Conservation (phyloP, 2,329 filamentous ascomycete species). For the Cercospora sp. region DNA sequence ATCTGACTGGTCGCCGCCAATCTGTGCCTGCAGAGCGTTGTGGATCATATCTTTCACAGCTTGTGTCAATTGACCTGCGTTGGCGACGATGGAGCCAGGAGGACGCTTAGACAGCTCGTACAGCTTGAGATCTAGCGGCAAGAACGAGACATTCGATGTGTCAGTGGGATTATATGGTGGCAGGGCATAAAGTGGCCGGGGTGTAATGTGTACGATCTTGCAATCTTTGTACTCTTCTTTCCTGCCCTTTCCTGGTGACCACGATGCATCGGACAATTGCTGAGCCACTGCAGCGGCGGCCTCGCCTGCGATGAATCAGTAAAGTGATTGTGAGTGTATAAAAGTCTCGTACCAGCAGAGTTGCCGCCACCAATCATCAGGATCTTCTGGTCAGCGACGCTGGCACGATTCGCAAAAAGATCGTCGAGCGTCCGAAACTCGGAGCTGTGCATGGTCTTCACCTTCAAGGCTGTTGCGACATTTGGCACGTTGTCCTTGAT, state of each 20-base stretch:
- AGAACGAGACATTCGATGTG: conserved; percentile 52
- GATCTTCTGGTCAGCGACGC: conserved; percentile 57
- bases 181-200: conserved; percentile 71
- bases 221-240: conserved; percentile 43
- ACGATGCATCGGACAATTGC: conserved; percentile 64
- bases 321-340: background rate
- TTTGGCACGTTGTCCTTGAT: conserved; percentile 51
- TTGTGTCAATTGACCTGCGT: conserved; percentile 62
- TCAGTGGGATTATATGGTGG: conserved; percentile 53
- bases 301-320: conserved; percentile 54
- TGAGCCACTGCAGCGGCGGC: conserved; percentile 70
- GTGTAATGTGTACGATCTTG: conserved; percentile 66
- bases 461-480: background rate
- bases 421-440: conserved; percentile 58
- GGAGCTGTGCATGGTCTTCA: conserved; percentile 67
- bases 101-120: conserved; percentile 68
- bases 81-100: conserved; percentile 58
- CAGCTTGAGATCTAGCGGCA: conserved; percentile 70
- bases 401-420: conserved; percentile 24
- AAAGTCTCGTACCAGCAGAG: conserved; percentile 55
- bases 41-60: conserved; percentile 46
- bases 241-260: conserved; percentile 48
- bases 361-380: conserved; percentile 78
- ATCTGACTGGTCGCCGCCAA: conserved; percentile 50
- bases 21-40: conserved; percentile 34